Evolutionary conservation across 2,329 filamentous ascomycete genomes (phyloP).

Genomic region (Orbilia brochopaga): DNA sequence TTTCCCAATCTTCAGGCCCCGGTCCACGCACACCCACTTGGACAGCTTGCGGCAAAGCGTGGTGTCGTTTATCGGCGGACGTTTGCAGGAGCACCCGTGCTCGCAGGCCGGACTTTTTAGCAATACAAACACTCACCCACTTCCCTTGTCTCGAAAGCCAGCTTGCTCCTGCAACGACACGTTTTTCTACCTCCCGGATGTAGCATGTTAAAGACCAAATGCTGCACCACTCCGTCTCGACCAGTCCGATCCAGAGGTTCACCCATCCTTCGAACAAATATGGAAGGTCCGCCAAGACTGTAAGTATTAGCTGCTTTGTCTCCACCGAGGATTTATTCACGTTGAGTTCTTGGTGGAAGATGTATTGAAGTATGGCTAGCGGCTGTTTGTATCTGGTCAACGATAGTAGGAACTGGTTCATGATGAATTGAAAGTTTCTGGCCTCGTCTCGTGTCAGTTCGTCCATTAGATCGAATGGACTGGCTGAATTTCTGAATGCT

Average conservation of each 20-base stretch:
- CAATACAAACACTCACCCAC: constrained; percentile 21
- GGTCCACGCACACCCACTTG: neutral
- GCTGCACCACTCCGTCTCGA: constrained; percentile 13
- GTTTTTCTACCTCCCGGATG: constrained; percentile 4
- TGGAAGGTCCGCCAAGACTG: constrained; percentile 16
- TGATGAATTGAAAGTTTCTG: neutral
- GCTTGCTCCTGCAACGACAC: neutral
- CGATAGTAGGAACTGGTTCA: neutral
- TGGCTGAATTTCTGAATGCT: constrained; percentile 1
- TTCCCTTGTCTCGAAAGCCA: constrained; percentile 10
- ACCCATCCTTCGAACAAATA: constrained; percentile 26
- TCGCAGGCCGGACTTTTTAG: neutral
- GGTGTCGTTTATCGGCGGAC: neutral
- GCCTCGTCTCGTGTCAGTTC: neutral
- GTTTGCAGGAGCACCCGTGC: constrained; percentile 7
- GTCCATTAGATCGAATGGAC: neutral
- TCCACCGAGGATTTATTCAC: neutral
- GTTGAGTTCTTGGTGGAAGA: constrained; percentile 21
- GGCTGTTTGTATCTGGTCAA: neutral
- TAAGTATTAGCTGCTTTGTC: constrained; percentile 9
- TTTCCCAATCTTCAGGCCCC: neutral
- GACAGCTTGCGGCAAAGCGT: neutral
- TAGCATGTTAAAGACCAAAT: constrained; percentile 24
- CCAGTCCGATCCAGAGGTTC: constrained; percentile 26
- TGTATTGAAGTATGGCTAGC: constrained; percentile 7